Base-by-base conservation (phyloP, 2,329 filamentous ascomycete species). In the Trichoderma harzianum region DNA sequence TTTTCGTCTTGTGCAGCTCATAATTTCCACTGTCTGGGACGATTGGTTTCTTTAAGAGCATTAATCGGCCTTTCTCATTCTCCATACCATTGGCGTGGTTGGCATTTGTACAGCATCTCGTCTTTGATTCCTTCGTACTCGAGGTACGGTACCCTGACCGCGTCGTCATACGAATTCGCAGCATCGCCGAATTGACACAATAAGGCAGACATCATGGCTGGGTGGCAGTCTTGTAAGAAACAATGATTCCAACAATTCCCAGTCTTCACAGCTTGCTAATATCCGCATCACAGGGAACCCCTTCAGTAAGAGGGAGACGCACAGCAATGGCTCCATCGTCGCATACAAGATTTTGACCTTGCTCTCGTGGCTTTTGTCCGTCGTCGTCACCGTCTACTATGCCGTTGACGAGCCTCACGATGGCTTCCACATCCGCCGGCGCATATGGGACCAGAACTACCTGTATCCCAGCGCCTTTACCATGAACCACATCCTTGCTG, bases 341-440 rank as follows among this genome's bases (percentile, higher is more conserved):
- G 85, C 89, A 43, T 96, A 96, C 87, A 94, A 93, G 81, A 82
- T 94, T 79, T 83, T 94, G 73, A 93, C 93, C 5, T 86, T 91
- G 57, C 73, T 94, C 65, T 91, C 90, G 43, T 97, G 93, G 91
- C 82, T 93, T 32, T 82, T 97, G 58, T 88, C 93, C 51, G 84
- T 96, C 69, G 80, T 93, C 76, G 86, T 90, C 65, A 89, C 91
- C 72, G 84, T 96, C 79, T 94, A 93, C 84, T 97, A 96, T 81
- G 89, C 89, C 63, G 82, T 91, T 80, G 82, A 90, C 75, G 81
- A 83, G 16, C 92, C 93, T 1, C 82, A 87, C 67, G 90, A 93
- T 82, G 89, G 89, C 75, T 81, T 84, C 77, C 83, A 83, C 75
- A 82, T 86, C 74, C 86, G 88, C 73, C 86, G 87, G 74, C 90